These are phyloP conservation scores for Pseudophaeomoniella oleicola DNA, from an alignment of 2,329 filamentous ascomycete species.

Conservation along the genomic window DNA sequence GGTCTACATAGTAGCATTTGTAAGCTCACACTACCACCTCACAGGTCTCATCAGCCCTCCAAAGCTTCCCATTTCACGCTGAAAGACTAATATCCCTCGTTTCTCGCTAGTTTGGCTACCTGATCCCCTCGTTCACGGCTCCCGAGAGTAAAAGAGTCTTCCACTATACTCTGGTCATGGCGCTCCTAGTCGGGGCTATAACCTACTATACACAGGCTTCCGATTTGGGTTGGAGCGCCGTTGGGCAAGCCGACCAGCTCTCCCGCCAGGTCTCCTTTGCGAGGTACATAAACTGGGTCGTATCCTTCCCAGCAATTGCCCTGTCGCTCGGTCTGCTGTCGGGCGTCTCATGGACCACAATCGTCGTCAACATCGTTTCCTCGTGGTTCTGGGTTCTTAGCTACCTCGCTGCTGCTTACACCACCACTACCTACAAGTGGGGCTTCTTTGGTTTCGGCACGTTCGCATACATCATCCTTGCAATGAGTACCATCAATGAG, in stretches of 20 bases:
- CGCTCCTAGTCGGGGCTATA: conserved; percentile 34
- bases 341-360: conserved; percentile 42
- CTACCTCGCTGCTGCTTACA: conserved; percentile 36
- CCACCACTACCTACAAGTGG: conserved; percentile 39
- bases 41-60: too few species aligned
- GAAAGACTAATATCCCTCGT: not conserved
- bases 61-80: not conserved
- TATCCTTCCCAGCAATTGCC: conserved; percentile 32
- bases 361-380: conserved; percentile 35
- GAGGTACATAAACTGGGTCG: conserved; percentile 42
- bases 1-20: conserved; percentile 32
- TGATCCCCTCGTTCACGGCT: conserved; percentile 26
- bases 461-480: conserved; percentile 31
- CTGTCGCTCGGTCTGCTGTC: conserved; percentile 36
- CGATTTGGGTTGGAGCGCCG: conserved; percentile 32
- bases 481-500: conserved; percentile 26
- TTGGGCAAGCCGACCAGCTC: conserved; percentile 22
- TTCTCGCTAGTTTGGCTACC: conserved; percentile 23
- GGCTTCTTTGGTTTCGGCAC: conserved; percentile 42
- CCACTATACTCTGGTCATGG: conserved; percentile 40
- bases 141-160: conserved; percentile 37
- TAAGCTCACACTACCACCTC: too few species aligned
- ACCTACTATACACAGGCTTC: conserved; percentile 39
- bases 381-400: conserved; percentile 37
- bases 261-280: conserved; percentile 39